phyloP scores from a whole-genome alignment of 371 early-diverging fungal genomes.

The Saksenaea vasiformis region DNA sequence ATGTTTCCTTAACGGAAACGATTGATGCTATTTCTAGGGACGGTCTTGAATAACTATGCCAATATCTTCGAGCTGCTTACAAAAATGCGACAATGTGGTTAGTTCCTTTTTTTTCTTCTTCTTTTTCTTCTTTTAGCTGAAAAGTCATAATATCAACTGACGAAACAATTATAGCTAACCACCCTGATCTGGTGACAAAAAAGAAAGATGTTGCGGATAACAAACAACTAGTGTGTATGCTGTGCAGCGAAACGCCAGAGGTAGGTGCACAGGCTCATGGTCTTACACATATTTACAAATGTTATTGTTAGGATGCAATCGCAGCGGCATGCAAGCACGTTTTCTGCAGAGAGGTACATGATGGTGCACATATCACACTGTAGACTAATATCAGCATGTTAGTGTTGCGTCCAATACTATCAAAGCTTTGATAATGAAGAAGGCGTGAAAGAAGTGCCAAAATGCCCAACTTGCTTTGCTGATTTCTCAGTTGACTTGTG shows the following conservation, averaged over 20 bases:
- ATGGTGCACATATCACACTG: not conserved
- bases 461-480: conserved; percentile 89
- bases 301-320: conserved; percentile 70
- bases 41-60: conserved; percentile 94
- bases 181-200: conserved; percentile 83
- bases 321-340: conserved; percentile 91
- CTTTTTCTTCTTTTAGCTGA: not conserved
- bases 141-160: not conserved
- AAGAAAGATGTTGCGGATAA: conserved; percentile 31
- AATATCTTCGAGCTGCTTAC: conserved; percentile 85
- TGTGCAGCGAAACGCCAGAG: conserved; percentile 82
- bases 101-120: not conserved
- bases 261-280: conserved; percentile 12
- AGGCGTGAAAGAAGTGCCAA: conserved; percentile 38
- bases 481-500: conserved; percentile 81
- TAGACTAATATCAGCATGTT: not conserved
- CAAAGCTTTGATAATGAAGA: conserved; percentile 36
- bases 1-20: not conserved
- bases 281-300: not conserved
- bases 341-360: conserved; percentile 75
- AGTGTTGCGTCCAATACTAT: conserved; percentile 45
- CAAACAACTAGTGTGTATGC: conserved; percentile 77
- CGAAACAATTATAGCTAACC: conserved; percentile 64
- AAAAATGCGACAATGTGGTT: conserved; percentile 64
- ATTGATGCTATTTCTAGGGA: conserved; percentile 27